Conservation (phyloP, 441 rosid species). For the Daphne laureola region DNA sequence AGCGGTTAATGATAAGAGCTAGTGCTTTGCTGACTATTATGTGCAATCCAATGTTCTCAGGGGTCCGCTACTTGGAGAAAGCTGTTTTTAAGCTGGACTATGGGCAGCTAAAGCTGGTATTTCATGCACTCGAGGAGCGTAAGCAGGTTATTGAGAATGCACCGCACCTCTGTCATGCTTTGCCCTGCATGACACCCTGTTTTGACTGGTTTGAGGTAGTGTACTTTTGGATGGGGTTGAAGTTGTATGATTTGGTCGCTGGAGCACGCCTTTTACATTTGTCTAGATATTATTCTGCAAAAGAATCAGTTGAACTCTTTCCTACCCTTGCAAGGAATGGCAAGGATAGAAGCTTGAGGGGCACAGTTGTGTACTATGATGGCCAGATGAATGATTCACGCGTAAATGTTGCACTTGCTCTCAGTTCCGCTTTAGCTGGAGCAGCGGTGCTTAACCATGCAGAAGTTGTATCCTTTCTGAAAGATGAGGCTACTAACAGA, state of each 20-base stretch:
- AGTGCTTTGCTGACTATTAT: neutral
- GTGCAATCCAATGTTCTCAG: constrained; percentile 20
- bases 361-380: constrained; percentile 90
- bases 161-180: constrained; percentile 88
- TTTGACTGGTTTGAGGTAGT: constrained; percentile 89
- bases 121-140: constrained; percentile 94
- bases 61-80: constrained; percentile 95
- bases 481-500: constrained; percentile 48
- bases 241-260: constrained; percentile 94
- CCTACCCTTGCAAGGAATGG: constrained; percentile 88
- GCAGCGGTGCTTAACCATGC: constrained; percentile 93
- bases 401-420: constrained; percentile 78
- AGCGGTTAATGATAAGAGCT: too few species aligned
- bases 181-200: constrained; percentile 98
- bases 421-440: constrained; percentile 86
- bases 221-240: constrained; percentile 90
- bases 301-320: constrained; percentile 80
- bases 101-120: constrained; percentile 85
- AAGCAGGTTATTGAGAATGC: constrained; percentile 91
- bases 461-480: constrained; percentile 70
- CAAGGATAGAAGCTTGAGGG: constrained; percentile 56
- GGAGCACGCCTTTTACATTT: constrained; percentile 73
- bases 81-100: constrained; percentile 89
- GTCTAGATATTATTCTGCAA: constrained; percentile 80
- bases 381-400: constrained; percentile 98